Conservation (phyloP, 2,329 filamentous ascomycete genomes). For the Colletotrichum tropicicola region DNA sequence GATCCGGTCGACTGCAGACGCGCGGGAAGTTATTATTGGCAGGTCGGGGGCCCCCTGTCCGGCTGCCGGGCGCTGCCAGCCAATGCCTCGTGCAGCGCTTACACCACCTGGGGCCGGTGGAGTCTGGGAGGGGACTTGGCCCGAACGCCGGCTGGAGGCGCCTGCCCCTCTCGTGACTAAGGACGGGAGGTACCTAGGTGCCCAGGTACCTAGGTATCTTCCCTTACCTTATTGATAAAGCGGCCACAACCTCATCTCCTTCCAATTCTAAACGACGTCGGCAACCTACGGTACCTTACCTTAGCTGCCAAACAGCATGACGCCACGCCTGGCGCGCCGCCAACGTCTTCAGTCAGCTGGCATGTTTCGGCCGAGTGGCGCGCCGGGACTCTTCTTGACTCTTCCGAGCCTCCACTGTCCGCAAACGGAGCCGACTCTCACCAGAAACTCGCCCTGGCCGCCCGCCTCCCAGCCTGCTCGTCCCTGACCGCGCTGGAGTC, state of each 20-base stretch:
- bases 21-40: constrained; percentile 33
- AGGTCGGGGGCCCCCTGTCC: constrained; percentile 6
- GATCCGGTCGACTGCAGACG: constrained; percentile 18
- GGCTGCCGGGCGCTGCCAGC: not conserved
- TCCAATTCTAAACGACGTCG: no score
- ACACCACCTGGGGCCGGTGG: constrained; percentile 20
- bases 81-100: constrained; percentile 29
- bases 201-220: not conserved
- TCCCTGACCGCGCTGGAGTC: no score
- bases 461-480: no score
- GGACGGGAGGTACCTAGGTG: not conserved
- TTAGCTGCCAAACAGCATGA: not conserved
- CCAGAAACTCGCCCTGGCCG: no score
- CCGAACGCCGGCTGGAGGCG: not conserved
- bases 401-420: no score
- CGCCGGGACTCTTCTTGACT: no score
- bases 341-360: not conserved
- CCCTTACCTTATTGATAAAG: no score
- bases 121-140: not conserved
- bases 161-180: no score
- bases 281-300: not conserved
- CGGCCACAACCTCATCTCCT: no score
- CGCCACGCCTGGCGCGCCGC: not conserved
- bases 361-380: not conserved
- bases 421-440: no score